phyloP scores from a whole-genome alignment of 106 monocot genomes.

The Amphibolis antarctica region DNA sequence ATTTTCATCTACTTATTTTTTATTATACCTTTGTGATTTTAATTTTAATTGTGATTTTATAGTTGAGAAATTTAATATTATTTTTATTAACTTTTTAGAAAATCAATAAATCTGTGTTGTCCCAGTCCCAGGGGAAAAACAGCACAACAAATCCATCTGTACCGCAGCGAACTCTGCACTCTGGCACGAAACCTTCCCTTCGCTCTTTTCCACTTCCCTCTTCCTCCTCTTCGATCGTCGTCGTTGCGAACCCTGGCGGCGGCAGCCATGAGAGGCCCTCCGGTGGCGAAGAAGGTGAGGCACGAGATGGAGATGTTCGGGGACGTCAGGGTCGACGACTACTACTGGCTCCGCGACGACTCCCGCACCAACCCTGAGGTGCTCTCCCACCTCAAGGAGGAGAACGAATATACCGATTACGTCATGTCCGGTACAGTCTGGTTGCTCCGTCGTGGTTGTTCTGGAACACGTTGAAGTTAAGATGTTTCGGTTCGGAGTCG shows the following conservation, averaged over 20 bases:
- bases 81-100: too few relatives aligned
- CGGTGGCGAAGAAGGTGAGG: constrained; percentile 76
- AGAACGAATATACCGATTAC: constrained; percentile 62
- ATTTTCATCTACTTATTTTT: too few relatives aligned
- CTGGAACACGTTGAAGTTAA: too few relatives aligned
- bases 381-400: constrained; percentile 50
- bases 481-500: too few relatives aligned
- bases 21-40: too few relatives aligned
- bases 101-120: too few relatives aligned
- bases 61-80: too few relatives aligned
- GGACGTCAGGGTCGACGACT: constrained; percentile 79
- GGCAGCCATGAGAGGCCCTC: constrained; percentile 18
- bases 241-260: not conserved
- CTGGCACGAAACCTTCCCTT: not conserved
- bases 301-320: constrained; percentile 81
- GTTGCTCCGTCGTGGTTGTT: too few relatives aligned
- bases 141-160: too few relatives aligned
- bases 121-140: too few relatives aligned
- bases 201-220: not conserved
- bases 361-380: constrained; percentile 59
- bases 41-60: too few relatives aligned
- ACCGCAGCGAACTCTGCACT: not conserved
- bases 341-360: constrained; percentile 98
- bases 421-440: constrained; percentile 54
- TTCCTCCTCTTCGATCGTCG: not conserved